Percentiles rank a stretch among this genome's conserved stretches.
phyloP scores from a whole-genome alignment of 2,329 filamentous ascomycete species.

The Alternaria brassicicola region DNA sequence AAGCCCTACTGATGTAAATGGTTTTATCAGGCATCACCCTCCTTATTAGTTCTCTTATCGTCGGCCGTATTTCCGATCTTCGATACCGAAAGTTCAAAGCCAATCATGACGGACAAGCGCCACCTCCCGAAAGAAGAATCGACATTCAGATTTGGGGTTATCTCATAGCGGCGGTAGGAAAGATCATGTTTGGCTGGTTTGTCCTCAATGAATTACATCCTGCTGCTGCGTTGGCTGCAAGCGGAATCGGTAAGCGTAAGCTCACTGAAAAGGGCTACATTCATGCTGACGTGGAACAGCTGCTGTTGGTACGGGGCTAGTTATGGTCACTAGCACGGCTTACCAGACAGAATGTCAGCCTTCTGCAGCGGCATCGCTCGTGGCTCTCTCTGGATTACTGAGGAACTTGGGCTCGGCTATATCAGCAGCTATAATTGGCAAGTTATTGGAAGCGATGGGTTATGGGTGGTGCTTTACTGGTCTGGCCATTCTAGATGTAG shows the following conservation, averaged over 20 bases:
- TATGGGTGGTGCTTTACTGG: slow-evolving; percentile 52
- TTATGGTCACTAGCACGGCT: slow-evolving; percentile 52
- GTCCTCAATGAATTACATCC: slow-evolving; percentile 33
- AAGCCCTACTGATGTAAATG: no score
- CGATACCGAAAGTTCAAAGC: slow-evolving; percentile 36
- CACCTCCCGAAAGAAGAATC: slow-evolving; percentile 50
- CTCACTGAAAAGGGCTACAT: no score
- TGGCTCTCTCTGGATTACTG: slow-evolving; percentile 51
- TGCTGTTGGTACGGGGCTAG: slow-evolving; percentile 48
- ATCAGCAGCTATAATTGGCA: slow-evolving; percentile 46
- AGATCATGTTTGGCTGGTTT: slow-evolving; percentile 53
- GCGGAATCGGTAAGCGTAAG: no score
- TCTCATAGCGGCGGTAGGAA: slow-evolving; percentile 47
- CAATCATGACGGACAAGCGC: slow-evolving; percentile 29
- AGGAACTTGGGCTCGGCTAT: slow-evolving; percentile 51
- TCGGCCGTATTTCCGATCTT: slow-evolving; percentile 51
- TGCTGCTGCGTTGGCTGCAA: no score
- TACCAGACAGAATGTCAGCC: slow-evolving; percentile 52
- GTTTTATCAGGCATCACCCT: no score
- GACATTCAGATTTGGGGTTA: slow-evolving; percentile 51
- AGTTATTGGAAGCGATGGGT: slow-evolving; percentile 45
- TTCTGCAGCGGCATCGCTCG: slow-evolving; percentile 49
- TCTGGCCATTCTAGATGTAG: slow-evolving; percentile 46
- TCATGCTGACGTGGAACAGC: no score
- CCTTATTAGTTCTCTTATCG: slow-evolving; percentile 46